phyloP scores from a whole-genome alignment of 352 stramenopile genomes.

The Phytophthora melonis region DNA sequence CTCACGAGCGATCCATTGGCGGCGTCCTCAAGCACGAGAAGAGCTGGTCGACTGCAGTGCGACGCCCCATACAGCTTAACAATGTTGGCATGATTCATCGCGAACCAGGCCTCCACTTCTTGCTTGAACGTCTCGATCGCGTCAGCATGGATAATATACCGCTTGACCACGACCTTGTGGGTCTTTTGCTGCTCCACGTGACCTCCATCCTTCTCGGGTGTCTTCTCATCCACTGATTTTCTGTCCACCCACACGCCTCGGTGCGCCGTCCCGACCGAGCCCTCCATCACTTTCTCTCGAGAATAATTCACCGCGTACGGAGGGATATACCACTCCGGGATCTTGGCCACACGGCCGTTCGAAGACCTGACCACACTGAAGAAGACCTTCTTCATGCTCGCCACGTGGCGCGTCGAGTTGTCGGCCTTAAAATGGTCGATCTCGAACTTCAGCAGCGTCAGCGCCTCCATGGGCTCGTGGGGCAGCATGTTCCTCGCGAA shows the following conservation, averaged over 20 bases:
- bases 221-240: constrained; percentile 16
- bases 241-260: constrained; percentile 31
- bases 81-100: constrained; percentile 22
- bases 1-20: constrained; percentile 7
- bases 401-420: constrained; percentile 23
- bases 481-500: constrained; percentile 29
- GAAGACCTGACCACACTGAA: constrained; percentile 35
- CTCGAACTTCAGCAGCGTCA: constrained; percentile 36
- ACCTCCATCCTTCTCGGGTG: constrained; percentile 6
- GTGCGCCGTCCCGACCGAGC: constrained; percentile 20
- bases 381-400: constrained; percentile 33
- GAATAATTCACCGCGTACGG: constrained; percentile 21
- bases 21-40: constrained; percentile 35
- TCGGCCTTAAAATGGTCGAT: constrained; percentile 25
- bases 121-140: constrained; percentile 36
- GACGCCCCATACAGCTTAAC: constrained; percentile 33
- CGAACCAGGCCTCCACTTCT: constrained; percentile 37
- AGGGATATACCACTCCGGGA: constrained; percentile 31
- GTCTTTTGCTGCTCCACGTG: neutral
- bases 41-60: constrained; percentile 33
- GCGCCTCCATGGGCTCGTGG: constrained; percentile 34
- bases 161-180: constrained; percentile 31
- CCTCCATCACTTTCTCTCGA: constrained; percentile 8
- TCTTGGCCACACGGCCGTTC: constrained; percentile 27
- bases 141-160: constrained; percentile 26